phyloP scores from a whole-genome alignment of 2,329 filamentous ascomycete species.

The Cryphonectria nitschkei region DNA sequence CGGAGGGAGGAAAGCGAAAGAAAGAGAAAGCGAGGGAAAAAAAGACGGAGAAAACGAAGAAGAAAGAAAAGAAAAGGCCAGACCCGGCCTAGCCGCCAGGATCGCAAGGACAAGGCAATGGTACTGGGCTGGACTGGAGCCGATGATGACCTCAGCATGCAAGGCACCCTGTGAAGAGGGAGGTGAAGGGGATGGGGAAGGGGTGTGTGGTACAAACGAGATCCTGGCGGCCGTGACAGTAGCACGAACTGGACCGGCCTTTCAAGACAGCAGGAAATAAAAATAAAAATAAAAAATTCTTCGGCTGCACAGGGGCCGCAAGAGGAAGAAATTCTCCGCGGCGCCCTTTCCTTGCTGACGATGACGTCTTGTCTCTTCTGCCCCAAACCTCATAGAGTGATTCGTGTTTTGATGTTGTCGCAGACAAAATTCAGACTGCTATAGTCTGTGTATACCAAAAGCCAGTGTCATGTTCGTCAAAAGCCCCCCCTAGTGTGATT shows the following conservation, averaged over 20 bases:
- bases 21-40: background rate
- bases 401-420: background rate
- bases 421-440: background rate
- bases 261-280: too few relatives aligned
- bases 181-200: background rate
- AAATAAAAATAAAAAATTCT: background rate
- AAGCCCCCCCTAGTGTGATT: background rate
- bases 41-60: background rate
- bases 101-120: background rate
- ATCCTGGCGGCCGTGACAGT: background rate
- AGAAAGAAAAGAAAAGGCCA: background rate
- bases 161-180: background rate
- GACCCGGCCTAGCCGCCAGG: background rate
- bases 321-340: background rate
- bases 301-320: background rate
- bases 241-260: background rate
- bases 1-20: background rate
- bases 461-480: too few relatives aligned
- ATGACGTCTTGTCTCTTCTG: background rate
- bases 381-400: background rate
- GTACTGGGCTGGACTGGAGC: background rate
- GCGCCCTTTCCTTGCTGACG: background rate
- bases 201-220: background rate
- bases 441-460: background rate
- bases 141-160: constrained; percentile 14